Evolutionary conservation across 768 basidiomycete genomes (phyloP).

Genomic region (Mrakia blollopis): DNA sequence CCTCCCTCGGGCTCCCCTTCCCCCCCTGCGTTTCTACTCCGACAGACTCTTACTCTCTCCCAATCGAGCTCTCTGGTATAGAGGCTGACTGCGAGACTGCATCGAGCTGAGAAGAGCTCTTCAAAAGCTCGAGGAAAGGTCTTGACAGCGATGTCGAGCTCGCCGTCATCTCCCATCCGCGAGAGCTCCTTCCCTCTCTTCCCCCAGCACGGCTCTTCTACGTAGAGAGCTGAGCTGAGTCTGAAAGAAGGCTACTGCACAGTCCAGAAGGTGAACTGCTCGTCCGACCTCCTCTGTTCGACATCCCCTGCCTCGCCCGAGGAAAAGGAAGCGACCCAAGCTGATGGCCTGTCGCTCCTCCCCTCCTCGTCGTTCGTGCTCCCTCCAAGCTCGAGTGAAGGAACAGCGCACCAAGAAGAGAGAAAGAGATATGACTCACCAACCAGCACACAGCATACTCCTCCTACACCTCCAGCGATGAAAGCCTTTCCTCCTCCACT

Average conservation of each 20-base stretch:
- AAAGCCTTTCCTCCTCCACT: constrained; percentile 63
- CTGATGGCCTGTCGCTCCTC: too few relatives aligned
- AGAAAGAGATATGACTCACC: constrained; percentile 53
- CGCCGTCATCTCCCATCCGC: neutral
- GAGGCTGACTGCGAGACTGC: neutral
- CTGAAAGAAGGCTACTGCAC: too few relatives aligned
- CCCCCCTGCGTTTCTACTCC: neutral
- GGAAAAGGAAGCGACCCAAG: too few relatives aligned
- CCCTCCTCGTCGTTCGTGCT: neutral
- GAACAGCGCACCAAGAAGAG: neutral
- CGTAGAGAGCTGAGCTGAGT: neutral
- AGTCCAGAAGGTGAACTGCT: too few relatives aligned
- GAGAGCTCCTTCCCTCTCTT: neutral
- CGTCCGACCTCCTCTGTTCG: too few relatives aligned
- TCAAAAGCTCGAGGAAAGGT: neutral
- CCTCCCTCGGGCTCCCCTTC: neutral
- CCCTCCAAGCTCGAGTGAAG: neutral
- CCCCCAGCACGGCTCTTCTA: neutral
- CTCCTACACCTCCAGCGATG: constrained; percentile 89
- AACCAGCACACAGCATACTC: constrained; percentile 77
- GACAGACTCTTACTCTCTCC: neutral
- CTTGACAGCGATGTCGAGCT: neutral
- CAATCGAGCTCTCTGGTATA: neutral
- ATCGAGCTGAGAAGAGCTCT: too few relatives aligned
- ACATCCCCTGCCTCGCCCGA: too few relatives aligned